phyloP scores from a whole-genome alignment of 805 yeast genomes.

The Saccharomycopsis capsularis region DNA sequence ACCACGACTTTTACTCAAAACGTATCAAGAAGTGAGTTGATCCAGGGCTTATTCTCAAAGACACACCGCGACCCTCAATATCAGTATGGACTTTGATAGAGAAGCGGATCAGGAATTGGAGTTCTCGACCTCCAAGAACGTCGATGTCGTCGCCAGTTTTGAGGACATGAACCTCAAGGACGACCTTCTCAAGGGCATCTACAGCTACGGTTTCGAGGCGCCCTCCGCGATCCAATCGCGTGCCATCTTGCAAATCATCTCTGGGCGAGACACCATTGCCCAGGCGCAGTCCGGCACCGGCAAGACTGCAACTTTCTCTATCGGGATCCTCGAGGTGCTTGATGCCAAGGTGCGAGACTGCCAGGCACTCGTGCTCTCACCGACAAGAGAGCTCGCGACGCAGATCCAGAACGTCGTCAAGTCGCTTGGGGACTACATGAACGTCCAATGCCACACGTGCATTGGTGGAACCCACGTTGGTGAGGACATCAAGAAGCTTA shows the following conservation, averaged over 20 bases:
- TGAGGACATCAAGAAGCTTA: conserved; percentile 80
- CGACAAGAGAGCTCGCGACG: conserved; percentile 94
- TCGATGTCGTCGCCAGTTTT: conserved; percentile 50
- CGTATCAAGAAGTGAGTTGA: too few species aligned
- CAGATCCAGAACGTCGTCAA: conserved; percentile 93
- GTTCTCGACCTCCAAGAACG: conserved; percentile 44
- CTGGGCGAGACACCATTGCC: conserved; percentile 57
- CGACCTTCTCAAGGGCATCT: conserved; percentile 34
- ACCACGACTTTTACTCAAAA: too few species aligned
- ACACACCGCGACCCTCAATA: too few species aligned
- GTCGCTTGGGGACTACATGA: conserved; percentile 85
- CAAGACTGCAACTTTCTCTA: conserved; percentile 82
- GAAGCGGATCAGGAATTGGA: conserved; percentile 52
- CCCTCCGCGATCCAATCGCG: conserved; percentile 81
- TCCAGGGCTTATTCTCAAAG: too few species aligned
- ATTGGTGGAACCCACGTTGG: conserved; percentile 93
- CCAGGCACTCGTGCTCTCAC: conserved; percentile 92
- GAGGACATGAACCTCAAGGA: conserved; percentile 76
- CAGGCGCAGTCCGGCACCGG: conserved; percentile 91
- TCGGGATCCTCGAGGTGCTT: conserved; percentile 67
- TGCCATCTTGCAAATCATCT: conserved; percentile 71
- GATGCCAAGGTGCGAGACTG: conserved; percentile 67
- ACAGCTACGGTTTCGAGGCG: conserved; percentile 68
- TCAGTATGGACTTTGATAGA: conserved; percentile 57
- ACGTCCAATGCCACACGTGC: conserved; percentile 89